A percentile compares a stretch with the other conserved stretches of the same genome.
phyloP scores from a whole-genome alignment of 805 yeast genomes.

The Ogataea angusta region DNA sequence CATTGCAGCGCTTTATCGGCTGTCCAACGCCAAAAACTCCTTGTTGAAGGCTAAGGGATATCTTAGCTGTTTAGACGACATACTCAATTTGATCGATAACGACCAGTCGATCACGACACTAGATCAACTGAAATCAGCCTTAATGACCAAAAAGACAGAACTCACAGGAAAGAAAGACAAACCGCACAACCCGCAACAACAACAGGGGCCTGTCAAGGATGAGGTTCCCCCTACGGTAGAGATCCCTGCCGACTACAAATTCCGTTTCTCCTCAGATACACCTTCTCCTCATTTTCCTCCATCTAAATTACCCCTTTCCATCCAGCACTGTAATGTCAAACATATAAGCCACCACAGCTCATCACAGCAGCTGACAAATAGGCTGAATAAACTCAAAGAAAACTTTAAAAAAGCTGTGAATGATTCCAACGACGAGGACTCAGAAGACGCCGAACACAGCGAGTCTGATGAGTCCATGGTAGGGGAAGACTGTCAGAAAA shows the following conservation, averaged over 20 bases:
- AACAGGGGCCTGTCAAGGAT: background rate
- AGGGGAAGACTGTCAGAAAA: constrained; percentile 14
- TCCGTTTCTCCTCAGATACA: constrained; percentile 7
- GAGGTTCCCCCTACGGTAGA: background rate
- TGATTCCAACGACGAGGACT: constrained; percentile 6
- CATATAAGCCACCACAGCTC: constrained; percentile 11
- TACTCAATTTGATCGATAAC: constrained; percentile 29
- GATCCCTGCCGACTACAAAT: constrained; percentile 18
- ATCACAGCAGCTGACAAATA: constrained; percentile 10
- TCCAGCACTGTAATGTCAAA: constrained; percentile 19
- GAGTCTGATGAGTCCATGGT: constrained; percentile 16
- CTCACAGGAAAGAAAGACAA: constrained; percentile 14
- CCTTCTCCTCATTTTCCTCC: constrained; percentile 29
- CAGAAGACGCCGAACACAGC: constrained; percentile 8
- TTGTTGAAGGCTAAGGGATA: constrained; percentile 55
- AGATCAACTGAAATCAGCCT: constrained; percentile 37
- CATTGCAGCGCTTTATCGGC: constrained; percentile 62
- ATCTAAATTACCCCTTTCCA: constrained; percentile 20
- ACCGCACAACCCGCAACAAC: background rate
- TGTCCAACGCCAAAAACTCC: constrained; percentile 51
- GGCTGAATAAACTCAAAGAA: constrained; percentile 12
- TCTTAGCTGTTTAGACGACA: constrained; percentile 56
- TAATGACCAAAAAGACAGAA: constrained; percentile 31
- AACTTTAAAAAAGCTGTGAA: constrained; percentile 3
- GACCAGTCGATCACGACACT: constrained; percentile 26